These are phyloP conservation scores for Psilocybe sp. DNA, from an alignment of 768 basidiomycete genomes.

Conservation along the genomic window DNA sequence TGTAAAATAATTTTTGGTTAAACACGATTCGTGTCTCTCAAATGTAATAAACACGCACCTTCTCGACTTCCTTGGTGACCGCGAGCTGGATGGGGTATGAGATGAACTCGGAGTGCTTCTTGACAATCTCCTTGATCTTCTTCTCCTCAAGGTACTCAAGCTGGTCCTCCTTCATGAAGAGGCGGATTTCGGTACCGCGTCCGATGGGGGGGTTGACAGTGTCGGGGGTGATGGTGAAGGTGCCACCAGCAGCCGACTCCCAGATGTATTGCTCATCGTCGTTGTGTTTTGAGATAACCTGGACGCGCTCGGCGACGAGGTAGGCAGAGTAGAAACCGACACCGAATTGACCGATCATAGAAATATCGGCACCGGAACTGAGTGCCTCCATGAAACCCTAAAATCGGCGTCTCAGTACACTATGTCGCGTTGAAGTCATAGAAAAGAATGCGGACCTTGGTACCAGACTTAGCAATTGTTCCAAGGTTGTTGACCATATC, in stretches of 20 bases:
- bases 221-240: conserved; percentile 97
- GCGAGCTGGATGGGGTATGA: conserved; percentile 99
- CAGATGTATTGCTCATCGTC: conserved; percentile 99
- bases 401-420: conserved; percentile 10
- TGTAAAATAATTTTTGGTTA: conserved; percentile 27
- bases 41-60: conserved; percentile 53
- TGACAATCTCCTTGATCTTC: conserved; percentile 98
- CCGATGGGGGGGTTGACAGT: conserved; percentile 86
- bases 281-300: conserved; percentile 99
- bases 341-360: conserved; percentile 99
- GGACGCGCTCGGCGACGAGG: conserved; percentile 97
- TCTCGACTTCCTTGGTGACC: conserved; percentile 99
- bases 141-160: conserved; percentile 99
- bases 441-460: conserved; percentile 57
- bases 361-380: conserved; percentile 82
- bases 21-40: background rate
- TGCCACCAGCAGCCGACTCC: conserved; percentile 99
- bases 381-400: conserved; percentile 99
- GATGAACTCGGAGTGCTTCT: conserved; percentile 99
- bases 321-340: conserved; percentile 99
- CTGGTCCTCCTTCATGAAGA: conserved; percentile 97
- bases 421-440: background rate
- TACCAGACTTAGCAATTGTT: conserved; percentile 93
- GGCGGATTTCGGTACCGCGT: conserved; percentile 90
- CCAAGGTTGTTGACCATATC: conserved; percentile 99